A percentile compares a stretch with the other conserved stretches of the same genome.
These are phyloP conservation scores for Hyphochytrium catenoides DNA, from an alignment of 352 stramenopile species.

Conservation along the genomic window DNA sequence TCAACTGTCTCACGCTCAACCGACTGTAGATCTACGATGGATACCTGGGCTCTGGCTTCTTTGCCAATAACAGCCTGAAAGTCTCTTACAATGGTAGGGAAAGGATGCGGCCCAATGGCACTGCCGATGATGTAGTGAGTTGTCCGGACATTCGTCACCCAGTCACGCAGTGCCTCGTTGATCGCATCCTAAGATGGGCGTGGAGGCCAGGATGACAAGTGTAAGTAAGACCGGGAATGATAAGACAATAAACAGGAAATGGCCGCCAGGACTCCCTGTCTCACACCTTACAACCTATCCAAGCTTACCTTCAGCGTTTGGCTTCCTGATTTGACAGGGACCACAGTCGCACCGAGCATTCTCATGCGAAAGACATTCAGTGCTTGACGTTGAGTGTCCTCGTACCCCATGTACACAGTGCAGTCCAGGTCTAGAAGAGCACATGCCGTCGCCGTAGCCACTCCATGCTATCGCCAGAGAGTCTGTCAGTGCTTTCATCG, in stretches of 20 bases:
- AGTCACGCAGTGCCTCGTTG: conserved; percentile 95
- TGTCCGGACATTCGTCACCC: conserved; percentile 91
- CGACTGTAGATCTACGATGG: too few relatives aligned
- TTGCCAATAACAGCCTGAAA: conserved; percentile 89
- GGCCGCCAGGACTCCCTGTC: neutral
- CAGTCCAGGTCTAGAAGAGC: conserved; percentile 85
- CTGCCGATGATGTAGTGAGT: conserved; percentile 98
- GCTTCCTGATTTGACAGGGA: conserved; percentile 87
- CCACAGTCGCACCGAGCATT: conserved; percentile 92
- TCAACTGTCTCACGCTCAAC: too few relatives aligned
- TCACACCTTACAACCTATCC: too few relatives aligned
- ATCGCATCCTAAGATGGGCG: conserved; percentile 78
- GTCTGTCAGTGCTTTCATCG: too few relatives aligned
- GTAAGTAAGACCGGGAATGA: neutral
- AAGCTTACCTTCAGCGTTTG: conserved; percentile 84
- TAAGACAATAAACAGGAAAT: neutral
- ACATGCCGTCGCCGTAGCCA: conserved; percentile 89
- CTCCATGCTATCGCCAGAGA: too few relatives aligned
- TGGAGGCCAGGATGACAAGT: neutral
- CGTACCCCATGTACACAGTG: conserved; percentile 96
- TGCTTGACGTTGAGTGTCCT: conserved; percentile 85
- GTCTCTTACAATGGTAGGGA: conserved; percentile 93
- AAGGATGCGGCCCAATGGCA: conserved; percentile 89
- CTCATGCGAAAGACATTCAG: conserved; percentile 99
- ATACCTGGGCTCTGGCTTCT: conserved; percentile 68